phyloP scores from a whole-genome alignment of 140 eudicot species.

The Flaveria floridana region DNA sequence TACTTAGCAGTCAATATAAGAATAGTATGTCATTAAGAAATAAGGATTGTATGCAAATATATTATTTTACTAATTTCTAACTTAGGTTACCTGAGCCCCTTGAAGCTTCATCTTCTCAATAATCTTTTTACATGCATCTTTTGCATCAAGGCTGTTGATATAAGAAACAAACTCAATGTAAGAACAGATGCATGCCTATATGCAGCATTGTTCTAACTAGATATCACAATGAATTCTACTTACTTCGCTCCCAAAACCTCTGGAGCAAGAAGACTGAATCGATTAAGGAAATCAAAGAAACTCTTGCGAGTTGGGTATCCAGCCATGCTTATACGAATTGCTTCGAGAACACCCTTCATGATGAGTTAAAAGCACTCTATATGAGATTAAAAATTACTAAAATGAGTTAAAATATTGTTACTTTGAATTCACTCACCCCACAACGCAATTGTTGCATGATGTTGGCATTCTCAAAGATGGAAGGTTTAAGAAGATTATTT shows the following conservation, averaged over 20 bases:
- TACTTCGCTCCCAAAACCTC: constrained; percentile 81
- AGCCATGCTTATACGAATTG: constrained; percentile 97
- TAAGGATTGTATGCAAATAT: neutral
- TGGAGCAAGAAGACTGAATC: constrained; percentile 93
- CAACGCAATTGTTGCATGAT: constrained; percentile 94
- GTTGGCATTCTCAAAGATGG: constrained; percentile 85
- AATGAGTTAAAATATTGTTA: constrained; percentile 3
- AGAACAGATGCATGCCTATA: constrained; percentile 21
- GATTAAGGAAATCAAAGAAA: constrained; percentile 75
- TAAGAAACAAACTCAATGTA: constrained; percentile 26
- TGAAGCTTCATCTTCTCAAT: constrained; percentile 69
- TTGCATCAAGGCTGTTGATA: constrained; percentile 73
- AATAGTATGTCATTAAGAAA: neutral
- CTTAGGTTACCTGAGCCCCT: constrained; percentile 75
- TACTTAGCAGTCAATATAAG: constrained; percentile 9
- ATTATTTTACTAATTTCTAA: constrained; percentile 12
- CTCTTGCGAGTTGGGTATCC: constrained; percentile 96
- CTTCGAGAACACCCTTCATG: constrained; percentile 93
- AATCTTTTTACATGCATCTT: constrained; percentile 78
- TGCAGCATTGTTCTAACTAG: constrained; percentile 32
- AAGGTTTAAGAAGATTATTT: constrained; percentile 88
- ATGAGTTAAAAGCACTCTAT: constrained; percentile 23
- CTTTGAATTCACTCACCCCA: constrained; percentile 70
- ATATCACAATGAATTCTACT: constrained; percentile 35
- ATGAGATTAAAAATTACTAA: constrained; percentile 11